Base-by-base conservation (phyloP, 345 rosid species). In the Acer yangbiense region DNA sequence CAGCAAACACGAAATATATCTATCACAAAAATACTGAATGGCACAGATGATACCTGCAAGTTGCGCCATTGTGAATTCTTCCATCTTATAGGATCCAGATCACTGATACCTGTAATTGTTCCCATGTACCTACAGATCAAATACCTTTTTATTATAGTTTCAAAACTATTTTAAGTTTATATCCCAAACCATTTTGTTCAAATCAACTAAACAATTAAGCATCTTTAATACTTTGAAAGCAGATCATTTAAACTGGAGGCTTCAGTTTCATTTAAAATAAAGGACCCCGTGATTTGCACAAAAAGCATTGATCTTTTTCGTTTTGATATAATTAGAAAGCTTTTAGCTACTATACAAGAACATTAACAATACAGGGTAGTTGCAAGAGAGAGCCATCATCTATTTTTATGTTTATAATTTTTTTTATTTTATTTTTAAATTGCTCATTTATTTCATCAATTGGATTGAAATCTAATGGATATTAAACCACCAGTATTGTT, bases 51-150 rank as follows among this genome's bases (percentile, higher is more conserved):
- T 81, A 92, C 98, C 93, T 92, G 98, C 83, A 97, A 84, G 80
- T 93, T 92, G 58, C 98, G 91, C 99, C 99, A 97, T 72, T 94
- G 98, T 7, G 99, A 97, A 80, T 87, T 88, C 85, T 93, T 94
- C 99, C 98, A 96, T 81, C 99, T 81, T 46, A 90, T 81, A 32
- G 98, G 89, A 82, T 94, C 99, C 68, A 97, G 85, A 85, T 97
- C 99, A 73, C 89, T 88, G 65, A 91, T 85, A 66, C 98, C 96
- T 0, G 94, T 97, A 72, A 97, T 82, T 67, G 99, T 97, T 41
- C 99, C 99, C 99, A 94, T 94, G 75, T 89, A 94, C 85, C 99
- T 96, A 75, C 88, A 88, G 68, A 82, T 79, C 52, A 65, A 43
- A 79, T 64, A 0, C 16, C 58, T 16, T 48, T 29, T 21, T 20